phyloP scores from a whole-genome alignment of 225 moss, liverwort and hornwort genomes.

The Straminergon stramineum region DNA sequence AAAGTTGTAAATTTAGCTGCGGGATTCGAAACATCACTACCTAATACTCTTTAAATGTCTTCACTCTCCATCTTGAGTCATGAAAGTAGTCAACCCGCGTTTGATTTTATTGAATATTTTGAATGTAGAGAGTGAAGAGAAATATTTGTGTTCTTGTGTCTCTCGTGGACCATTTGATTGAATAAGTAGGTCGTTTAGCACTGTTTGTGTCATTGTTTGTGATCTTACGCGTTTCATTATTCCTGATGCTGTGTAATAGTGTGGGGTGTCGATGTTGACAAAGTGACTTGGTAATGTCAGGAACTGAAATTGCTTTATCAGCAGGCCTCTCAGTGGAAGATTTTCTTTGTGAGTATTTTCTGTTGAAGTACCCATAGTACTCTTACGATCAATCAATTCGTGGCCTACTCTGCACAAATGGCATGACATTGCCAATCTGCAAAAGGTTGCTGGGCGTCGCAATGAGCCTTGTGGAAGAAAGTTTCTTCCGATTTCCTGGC shows the following conservation, averaged over 20 bases:
- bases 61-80: background rate
- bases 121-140: background rate
- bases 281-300: slow-evolving; percentile 20
- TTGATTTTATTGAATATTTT: background rate
- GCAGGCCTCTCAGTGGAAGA: slow-evolving; percentile 24
- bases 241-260: background rate
- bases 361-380: slow-evolving; percentile 24
- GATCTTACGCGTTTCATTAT: background rate
- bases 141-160: background rate
- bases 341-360: slow-evolving; percentile 37
- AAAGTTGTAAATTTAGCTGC: background rate
- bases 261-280: background rate
- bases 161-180: background rate
- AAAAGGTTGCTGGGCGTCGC: slow-evolving; percentile 26
- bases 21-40: background rate
- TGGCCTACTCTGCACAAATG: slow-evolving; percentile 56
- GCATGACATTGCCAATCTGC: slow-evolving; percentile 36
- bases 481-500: background rate
- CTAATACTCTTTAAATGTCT: background rate
- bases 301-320: slow-evolving; percentile 20
- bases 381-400: slow-evolving; percentile 31
- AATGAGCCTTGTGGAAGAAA: background rate
- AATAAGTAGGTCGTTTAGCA: background rate
- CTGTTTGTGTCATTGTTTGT: background rate
- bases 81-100: background rate